Conservation (phyloP, 192 early-diverging fungal species). For the Coemansia sp. region DNA sequence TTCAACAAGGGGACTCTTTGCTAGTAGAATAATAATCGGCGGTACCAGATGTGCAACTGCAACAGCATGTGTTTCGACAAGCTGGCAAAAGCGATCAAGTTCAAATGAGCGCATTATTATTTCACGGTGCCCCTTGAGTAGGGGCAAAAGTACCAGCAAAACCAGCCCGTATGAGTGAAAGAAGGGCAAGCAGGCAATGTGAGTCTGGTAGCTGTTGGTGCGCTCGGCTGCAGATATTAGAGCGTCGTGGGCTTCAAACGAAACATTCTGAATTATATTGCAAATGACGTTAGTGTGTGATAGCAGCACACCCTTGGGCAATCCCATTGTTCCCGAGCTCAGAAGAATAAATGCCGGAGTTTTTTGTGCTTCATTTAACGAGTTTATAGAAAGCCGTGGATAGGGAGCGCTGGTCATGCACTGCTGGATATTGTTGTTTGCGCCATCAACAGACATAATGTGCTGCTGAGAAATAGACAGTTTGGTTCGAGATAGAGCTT, state of each 20-base stretch:
- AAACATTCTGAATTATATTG: constrained; percentile 60
- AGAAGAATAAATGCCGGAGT: constrained; percentile 45
- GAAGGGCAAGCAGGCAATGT: constrained; percentile 60
- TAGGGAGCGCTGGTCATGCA: constrained; percentile 13
- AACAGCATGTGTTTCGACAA: constrained; percentile 69
- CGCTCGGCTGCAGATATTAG: constrained; percentile 5
- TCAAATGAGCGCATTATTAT: constrained; percentile 78
- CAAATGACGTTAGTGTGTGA: constrained; percentile 80
- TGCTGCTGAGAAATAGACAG: constrained; percentile 20
- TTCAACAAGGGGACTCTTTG: constrained; percentile 68
- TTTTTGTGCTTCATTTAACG: constrained; percentile 7
- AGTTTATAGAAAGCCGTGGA: constrained; percentile 22
- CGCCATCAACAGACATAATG: constrained; percentile 33
- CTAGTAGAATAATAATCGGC: constrained; percentile 65
- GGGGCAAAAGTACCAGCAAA: constrained; percentile 35
- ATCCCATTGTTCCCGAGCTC: constrained; percentile 52
- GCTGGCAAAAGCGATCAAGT: constrained; percentile 56
- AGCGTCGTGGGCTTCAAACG: constrained; percentile 41
- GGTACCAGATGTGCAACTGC: constrained; percentile 63
- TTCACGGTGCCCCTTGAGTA: constrained; percentile 52
- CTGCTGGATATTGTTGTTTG: constrained; percentile 1
- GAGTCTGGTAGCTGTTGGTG: constrained; percentile 11
- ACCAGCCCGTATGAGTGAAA: constrained; percentile 67
- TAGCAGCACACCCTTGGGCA: constrained; percentile 78
- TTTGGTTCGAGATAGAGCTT: constrained; percentile 12